Percentiles rank a stretch among this genome's conserved stretches.
phyloP scores from a whole-genome alignment of 805 yeast genomes.

The Torulaspora indica region DNA sequence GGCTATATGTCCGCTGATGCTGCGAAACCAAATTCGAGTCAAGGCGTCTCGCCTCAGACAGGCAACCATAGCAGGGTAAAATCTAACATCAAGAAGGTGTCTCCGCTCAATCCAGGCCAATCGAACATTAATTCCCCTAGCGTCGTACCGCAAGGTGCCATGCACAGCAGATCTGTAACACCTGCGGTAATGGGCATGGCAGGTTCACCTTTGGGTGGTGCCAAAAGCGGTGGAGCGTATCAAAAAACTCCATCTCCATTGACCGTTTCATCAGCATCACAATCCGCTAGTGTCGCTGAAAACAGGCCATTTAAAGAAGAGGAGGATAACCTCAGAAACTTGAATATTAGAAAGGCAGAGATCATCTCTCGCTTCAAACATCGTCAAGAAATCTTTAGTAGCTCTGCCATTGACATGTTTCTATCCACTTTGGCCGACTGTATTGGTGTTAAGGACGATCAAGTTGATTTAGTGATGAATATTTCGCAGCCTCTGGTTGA shows the following conservation, averaged over 20 bases:
- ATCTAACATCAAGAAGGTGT: constrained; percentile 12
- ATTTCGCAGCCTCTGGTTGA: constrained; percentile 29
- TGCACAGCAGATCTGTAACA: constrained; percentile 22
- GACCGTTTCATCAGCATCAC: constrained; percentile 11
- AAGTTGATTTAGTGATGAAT: constrained; percentile 24
- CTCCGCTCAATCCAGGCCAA: constrained; percentile 17
- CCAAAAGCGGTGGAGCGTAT: constrained; percentile 3
- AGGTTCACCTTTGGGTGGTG: constrained; percentile 13
- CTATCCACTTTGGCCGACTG: constrained; percentile 34
- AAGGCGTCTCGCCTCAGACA: constrained; percentile 18
- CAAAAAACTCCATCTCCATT: constrained; percentile 25
- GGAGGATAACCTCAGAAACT: constrained; percentile 28
- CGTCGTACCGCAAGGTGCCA: constrained; percentile 10
- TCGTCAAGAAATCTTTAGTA: constrained; percentile 32
- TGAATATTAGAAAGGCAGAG: constrained; percentile 31
- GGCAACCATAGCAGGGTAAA: constrained; percentile 12
- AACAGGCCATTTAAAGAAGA: constrained; percentile 32
- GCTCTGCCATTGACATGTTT: constrained; percentile 33
- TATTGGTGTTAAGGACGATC: constrained; percentile 30
- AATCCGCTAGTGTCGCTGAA: constrained; percentile 10
- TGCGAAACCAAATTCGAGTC: constrained; percentile 14
- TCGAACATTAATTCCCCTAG: constrained; percentile 15
- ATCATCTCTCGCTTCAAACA: constrained; percentile 34
- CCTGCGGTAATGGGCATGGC: constrained; percentile 19
- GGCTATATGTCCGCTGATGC: constrained; percentile 25